Evolutionary conservation across 768 basidiomycete genomes (phyloP).

Genomic region (Mrakia gelida): DNA sequence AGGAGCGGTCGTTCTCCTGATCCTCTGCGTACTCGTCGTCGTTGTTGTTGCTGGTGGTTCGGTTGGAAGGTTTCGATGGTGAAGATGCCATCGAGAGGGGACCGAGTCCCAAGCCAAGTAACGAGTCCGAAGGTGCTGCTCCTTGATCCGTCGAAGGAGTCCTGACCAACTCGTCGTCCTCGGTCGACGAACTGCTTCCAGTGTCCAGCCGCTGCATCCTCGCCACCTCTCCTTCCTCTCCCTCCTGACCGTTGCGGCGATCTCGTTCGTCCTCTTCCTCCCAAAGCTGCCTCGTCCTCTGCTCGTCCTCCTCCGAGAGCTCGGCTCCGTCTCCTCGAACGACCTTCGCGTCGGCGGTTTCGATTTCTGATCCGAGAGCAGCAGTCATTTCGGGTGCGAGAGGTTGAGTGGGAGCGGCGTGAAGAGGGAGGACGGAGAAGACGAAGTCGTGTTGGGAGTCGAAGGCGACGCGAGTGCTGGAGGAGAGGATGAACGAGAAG

Average conservation of each 20-base stretch:
- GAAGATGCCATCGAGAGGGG: too few species aligned
- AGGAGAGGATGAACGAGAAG: not conserved
- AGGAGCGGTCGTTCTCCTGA: not conserved
- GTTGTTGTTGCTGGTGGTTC: not conserved
- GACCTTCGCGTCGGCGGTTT: constrained; percentile 12
- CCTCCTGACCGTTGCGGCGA: too few species aligned
- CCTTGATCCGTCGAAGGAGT: constrained; percentile 12
- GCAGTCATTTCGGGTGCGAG: not conserved
- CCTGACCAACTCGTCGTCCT: not conserved
- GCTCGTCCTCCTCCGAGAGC: constrained; percentile 3
- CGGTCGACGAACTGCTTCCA: not conserved
- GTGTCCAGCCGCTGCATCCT: not conserved
- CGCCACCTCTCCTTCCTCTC: not conserved
- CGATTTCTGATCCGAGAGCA: not conserved
- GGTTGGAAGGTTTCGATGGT: too few species aligned
- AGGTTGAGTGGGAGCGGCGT: not conserved
- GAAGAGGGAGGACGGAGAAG: constrained; percentile 3
- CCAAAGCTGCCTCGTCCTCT: not conserved
- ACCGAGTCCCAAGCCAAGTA: not conserved
- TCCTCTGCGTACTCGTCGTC: not conserved
- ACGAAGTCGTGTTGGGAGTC: constrained; percentile 29
- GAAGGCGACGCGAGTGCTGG: constrained; percentile 22
- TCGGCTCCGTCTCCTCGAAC: constrained; percentile 6
- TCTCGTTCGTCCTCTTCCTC: not conserved
- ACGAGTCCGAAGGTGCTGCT: not conserved